Conservation (phyloP, 2,329 filamentous ascomycete genomes). For the Hypoxylon sp. region DNA sequence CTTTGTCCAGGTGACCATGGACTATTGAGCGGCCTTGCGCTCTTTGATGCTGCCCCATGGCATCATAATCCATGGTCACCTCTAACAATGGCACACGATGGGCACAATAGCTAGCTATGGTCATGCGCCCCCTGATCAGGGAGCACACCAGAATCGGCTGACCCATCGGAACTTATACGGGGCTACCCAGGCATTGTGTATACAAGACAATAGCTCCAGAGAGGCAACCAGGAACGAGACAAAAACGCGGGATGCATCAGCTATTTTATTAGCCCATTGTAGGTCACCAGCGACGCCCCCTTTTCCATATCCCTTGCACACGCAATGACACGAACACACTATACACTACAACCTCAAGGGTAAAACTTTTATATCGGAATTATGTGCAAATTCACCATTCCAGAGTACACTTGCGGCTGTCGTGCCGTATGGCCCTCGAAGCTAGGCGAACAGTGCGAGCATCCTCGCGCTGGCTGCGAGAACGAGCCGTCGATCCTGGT, state of each 20-base stretch:
- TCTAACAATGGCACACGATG: neutral
- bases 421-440: constrained; percentile 30
- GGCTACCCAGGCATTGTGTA: constrained; percentile 13
- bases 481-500: constrained; percentile 41
- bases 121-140: neutral
- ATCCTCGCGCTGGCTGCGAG: constrained; percentile 40
- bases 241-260: neutral
- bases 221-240: constrained; percentile 15
- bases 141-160: neutral
- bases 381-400: constrained; percentile 45
- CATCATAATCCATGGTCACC: neutral
- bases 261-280: constrained; percentile 23
- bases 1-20: neutral
- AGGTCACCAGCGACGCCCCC: neutral
- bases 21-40: neutral
- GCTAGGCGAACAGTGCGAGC: constrained; percentile 30
- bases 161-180: neutral
- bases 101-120: neutral
- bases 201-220: neutral
- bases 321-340: neutral
- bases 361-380: neutral
- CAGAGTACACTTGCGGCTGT: constrained; percentile 45
- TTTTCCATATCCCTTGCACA: neutral
- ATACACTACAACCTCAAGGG: neutral
- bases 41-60: neutral